Evolutionary conservation across 2,329 filamentous ascomycete species (phyloP).

Genomic region (Apiospora malaysiana): DNA sequence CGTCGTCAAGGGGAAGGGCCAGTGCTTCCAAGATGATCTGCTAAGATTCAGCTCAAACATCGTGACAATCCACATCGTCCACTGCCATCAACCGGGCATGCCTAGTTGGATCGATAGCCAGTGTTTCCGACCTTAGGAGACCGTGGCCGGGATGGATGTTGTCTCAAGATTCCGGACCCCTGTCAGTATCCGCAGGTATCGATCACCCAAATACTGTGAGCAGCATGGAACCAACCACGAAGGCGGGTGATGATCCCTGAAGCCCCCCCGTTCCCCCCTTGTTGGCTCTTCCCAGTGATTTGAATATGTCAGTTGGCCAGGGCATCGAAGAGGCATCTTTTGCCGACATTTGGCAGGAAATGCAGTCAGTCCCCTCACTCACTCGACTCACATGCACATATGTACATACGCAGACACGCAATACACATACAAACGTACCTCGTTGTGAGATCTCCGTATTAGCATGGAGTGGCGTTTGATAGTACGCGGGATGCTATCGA

Average conservation of each 20-base stretch:
- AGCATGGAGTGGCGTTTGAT: not conserved
- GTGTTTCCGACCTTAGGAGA: conserved; percentile 8
- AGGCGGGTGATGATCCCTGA: conserved; percentile 14
- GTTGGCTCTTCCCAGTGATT: conserved; percentile 9
- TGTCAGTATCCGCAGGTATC: conserved; percentile 10
- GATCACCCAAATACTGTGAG: conserved; percentile 9
- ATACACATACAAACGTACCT: not conserved
- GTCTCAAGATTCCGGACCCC: conserved; percentile 13
- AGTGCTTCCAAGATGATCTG: conserved; percentile 19
- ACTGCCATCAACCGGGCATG: conserved; percentile 12
- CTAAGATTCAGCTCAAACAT: conserved; percentile 20
- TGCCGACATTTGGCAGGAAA: not conserved
- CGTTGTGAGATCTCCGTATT: not conserved
- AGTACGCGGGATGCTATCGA: conserved; percentile 1
- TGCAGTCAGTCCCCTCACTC: not conserved
- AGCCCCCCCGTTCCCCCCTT: not conserved
- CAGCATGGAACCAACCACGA: conserved; percentile 4
- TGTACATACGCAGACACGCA: not conserved
- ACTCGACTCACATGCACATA: not conserved
- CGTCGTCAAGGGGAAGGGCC: conserved; percentile 12
- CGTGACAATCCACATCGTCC: conserved; percentile 4
- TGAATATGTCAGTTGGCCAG: not conserved
- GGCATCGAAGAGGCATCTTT: conserved; percentile 3
- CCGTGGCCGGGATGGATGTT: conserved; percentile 10
- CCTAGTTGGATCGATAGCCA: conserved; percentile 7